Evolutionary conservation across 2,329 filamentous ascomycete genomes (phyloP).

Genomic region (Sporothrix dimorphospora): DNA sequence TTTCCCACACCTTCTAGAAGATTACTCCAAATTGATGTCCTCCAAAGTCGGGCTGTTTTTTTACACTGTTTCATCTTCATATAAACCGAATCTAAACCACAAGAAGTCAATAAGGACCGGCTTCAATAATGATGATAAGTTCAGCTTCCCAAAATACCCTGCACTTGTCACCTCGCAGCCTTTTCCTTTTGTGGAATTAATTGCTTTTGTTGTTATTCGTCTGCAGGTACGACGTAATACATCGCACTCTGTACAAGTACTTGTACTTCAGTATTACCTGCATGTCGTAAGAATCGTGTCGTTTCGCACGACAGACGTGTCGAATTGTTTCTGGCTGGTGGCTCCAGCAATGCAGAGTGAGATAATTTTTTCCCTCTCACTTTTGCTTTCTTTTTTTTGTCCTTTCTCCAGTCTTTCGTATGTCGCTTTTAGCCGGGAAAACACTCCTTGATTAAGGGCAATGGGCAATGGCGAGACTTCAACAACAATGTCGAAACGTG

Average conservation of each 20-base stretch:
- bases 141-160: not conserved
- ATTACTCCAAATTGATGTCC: not conserved
- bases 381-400: not conserved
- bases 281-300: not conserved
- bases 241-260: not conserved
- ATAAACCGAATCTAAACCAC: not conserved
- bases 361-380: not conserved
- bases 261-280: not conserved
- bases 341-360: slow-evolving; percentile 14
- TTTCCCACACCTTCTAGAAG: slow-evolving; percentile 17
- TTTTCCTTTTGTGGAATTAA: not conserved
- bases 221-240: not conserved
- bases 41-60: not conserved
- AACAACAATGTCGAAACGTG: not conserved
- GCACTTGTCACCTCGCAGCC: not conserved
- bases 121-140: too few relatives aligned
- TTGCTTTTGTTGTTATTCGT: not conserved
- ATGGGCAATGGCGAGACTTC: not conserved
- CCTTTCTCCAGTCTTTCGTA: not conserved
- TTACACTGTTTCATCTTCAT: not conserved
- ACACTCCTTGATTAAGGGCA: too few relatives aligned
- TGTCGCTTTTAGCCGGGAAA: not conserved
- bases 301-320: slow-evolving; percentile 6
- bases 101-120: too few relatives aligned
- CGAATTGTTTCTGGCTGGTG: slow-evolving; percentile 12